These are phyloP conservation scores for Tuber calosporum DNA, from an alignment of 495 filamentous ascomycete genomes.

Conservation along the genomic window DNA sequence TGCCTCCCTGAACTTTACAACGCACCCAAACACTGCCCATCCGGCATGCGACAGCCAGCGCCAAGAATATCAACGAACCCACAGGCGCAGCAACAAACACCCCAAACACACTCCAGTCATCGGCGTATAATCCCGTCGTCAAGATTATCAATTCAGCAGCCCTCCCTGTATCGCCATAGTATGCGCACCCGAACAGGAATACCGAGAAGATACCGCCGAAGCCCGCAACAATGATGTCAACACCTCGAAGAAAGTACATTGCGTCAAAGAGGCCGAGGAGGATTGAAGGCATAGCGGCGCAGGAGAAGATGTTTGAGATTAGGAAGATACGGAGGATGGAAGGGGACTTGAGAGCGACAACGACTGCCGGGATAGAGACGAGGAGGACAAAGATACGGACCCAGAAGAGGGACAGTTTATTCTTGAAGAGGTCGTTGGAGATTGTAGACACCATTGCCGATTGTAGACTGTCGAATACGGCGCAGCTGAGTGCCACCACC, in stretches of 20 bases:
- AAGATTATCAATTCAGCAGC: slow-evolving; percentile 62
- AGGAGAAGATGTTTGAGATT: slow-evolving; percentile 65
- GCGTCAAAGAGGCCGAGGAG: slow-evolving; percentile 54
- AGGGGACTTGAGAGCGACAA: slow-evolving; percentile 63
- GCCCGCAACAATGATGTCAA: slow-evolving; percentile 65
- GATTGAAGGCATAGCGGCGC: slow-evolving; percentile 61
- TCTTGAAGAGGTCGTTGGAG: slow-evolving; percentile 72
- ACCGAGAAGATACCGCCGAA: slow-evolving; percentile 65
- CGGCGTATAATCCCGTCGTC: slow-evolving; percentile 60
- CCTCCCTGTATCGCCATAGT: slow-evolving; percentile 57
- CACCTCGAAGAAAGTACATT: slow-evolving; percentile 63
- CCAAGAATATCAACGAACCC: slow-evolving; percentile 62
- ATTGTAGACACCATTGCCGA: slow-evolving; percentile 68
- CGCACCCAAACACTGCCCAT: slow-evolving; percentile 49
- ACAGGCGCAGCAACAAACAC: slow-evolving; percentile 62
- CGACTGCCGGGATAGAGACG: slow-evolving; percentile 61
- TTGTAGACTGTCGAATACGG: slow-evolving; percentile 63
- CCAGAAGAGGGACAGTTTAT: slow-evolving; percentile 61
- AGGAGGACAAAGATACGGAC: slow-evolving; percentile 59
- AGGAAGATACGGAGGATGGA: slow-evolving; percentile 68
- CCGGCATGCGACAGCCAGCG: slow-evolving; percentile 52
- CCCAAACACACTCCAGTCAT: slow-evolving; percentile 69
- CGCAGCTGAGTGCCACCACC: slow-evolving; percentile 63
- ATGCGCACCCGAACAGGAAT: slow-evolving; percentile 65
- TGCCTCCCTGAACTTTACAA: slow-evolving; percentile 49